Evolutionary conservation across 2,329 filamentous ascomycete genomes (phyloP).

Genomic region (Seiridium unicorne): DNA sequence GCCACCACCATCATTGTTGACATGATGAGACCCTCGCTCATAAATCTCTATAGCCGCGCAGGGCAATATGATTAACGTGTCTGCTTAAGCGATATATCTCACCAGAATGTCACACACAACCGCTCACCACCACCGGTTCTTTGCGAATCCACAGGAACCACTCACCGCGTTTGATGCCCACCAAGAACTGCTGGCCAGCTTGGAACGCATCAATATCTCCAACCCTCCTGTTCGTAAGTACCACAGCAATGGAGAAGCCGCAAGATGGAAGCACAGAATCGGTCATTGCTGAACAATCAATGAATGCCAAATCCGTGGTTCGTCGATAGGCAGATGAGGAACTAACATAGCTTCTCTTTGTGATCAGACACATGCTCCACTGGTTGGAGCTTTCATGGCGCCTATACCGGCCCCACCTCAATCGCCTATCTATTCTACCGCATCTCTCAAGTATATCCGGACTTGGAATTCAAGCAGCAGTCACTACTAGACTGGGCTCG

Average conservation of each 20-base stretch:
- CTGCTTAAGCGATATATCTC: no score
- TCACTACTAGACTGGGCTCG: slow-evolving; percentile 43
- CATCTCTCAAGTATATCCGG: slow-evolving; percentile 41
- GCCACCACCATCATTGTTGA: no score
- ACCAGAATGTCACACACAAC: not conserved
- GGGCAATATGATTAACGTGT: no score
- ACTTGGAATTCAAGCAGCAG: slow-evolving; percentile 40
- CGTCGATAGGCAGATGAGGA: no score
- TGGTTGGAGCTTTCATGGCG: slow-evolving; percentile 37
- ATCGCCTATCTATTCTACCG: slow-evolving; percentile 55
- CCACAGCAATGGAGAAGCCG: no score
- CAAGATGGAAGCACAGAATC: no score
- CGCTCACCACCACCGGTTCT: slow-evolving; percentile 12
- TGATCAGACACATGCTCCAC: slow-evolving; percentile 22
- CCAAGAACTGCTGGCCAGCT: slow-evolving; percentile 19
- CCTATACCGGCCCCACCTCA: slow-evolving; percentile 53
- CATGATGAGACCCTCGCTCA: no score
- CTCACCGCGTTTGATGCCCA: slow-evolving; percentile 11
- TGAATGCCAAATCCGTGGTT: no score
- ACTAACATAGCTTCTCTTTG: no score
- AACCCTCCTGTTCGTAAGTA: slow-evolving; percentile 16
- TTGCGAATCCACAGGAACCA: slow-evolving; percentile 13
- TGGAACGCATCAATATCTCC: slow-evolving; percentile 18
- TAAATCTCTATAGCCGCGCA: no score
- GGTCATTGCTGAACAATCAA: no score